Evolutionary conservation across 2,329 filamentous ascomycete species (phyloP), one percentile per base, ranked within the genome.

Genomic region (Achaetomium macrosporum): DNA sequence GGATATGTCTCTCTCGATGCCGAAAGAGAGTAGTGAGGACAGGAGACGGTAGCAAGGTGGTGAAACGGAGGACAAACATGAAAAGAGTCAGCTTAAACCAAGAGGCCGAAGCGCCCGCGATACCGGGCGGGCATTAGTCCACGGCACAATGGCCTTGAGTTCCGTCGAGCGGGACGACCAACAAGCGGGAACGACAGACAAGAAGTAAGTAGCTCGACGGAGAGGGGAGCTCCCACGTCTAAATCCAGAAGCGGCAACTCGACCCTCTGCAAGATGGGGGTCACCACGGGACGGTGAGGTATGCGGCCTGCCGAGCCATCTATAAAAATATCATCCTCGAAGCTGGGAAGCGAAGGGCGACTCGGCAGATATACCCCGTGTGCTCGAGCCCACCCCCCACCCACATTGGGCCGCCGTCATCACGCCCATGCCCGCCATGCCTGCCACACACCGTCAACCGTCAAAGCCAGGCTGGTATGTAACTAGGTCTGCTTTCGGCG

Each of bases 281-380:
- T 55, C 57, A 58, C 54, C 56, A 56, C 44, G 49, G 45, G 42
- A 54, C 37, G 51, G 42, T 44, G 48, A 46, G 48, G 46, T 36
- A 48, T 47, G 51, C 52, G 50, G 47, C 54, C 49, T 49, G 44
- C 56, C 58, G 51, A 57, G 51, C 54, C 54, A 56, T 42, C 50
- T 30, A 47, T 51, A 52, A 52, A 47, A 53, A 16, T 37, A n/a
- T 36, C 35, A 45, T 47, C 50, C 47, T 53, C 37, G 50, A 51
- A 48, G 36, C 42, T 47, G 56, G 53, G 50, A 16, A 13, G 16
- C 9, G 39, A 36, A 13, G 47, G 47, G 39, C 7, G 45, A 51
- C 44, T 51, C 58, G 59, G 56, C 55, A 61, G 48, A 58, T 59
- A 59, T 61, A 58, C 49, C 31, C 48, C 35, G 50, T 54, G 58